Evolutionary conservation across 441 rosid species (phyloP).

Genomic region (Syzygium syzygioides): DNA sequence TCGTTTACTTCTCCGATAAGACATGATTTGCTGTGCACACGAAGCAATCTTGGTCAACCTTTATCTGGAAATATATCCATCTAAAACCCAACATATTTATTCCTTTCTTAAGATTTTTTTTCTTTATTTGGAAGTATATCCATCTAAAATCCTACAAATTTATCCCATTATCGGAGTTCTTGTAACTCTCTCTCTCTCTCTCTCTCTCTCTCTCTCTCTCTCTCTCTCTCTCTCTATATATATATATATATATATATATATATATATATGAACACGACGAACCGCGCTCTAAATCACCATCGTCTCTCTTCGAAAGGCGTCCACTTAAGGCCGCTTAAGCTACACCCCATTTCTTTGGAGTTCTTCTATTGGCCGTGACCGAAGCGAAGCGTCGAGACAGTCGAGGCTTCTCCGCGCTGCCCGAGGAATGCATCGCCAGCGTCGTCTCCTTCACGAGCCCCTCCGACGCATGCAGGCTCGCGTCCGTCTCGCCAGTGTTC

Average conservation of each 20-base stretch:
- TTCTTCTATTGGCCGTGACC: neutral
- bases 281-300: too few species aligned
- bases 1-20: neutral
- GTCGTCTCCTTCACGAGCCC: neutral
- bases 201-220: too few species aligned
- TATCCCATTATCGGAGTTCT: too few species aligned
- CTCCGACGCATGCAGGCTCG: conserved; percentile 4
- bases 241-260: too few species aligned
- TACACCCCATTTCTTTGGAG: neutral
- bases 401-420: neutral
- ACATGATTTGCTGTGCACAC: neutral
- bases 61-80: neutral
- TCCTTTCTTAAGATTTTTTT: neutral
- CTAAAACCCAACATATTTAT: neutral
- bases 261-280: too few species aligned
- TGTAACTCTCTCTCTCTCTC: too few species aligned
- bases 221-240: too few species aligned
- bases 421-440: neutral
- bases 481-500: neutral
- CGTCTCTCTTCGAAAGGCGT: too few species aligned
- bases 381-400: neutral
- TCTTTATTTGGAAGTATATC: neutral
- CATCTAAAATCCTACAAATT: neutral
- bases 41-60: neutral
- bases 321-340: too few species aligned